phyloP scores from a whole-genome alignment of 371 early-diverging fungal genomes.

The Lichtheimia corymbifera region DNA sequence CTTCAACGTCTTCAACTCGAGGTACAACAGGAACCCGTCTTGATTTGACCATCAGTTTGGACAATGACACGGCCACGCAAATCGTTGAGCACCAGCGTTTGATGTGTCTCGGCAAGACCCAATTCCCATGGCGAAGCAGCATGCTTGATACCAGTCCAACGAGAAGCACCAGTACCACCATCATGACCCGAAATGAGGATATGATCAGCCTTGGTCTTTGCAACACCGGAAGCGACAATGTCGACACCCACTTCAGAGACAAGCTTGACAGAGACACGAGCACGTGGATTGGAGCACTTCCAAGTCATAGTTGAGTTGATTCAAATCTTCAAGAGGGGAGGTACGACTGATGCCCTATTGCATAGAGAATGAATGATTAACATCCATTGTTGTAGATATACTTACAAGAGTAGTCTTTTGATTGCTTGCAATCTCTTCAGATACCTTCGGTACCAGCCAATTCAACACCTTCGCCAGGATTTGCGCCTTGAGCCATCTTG shows the following conservation, averaged over 20 bases:
- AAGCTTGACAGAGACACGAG: conserved; percentile 94
- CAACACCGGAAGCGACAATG: no score
- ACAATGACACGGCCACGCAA: conserved; percentile 94
- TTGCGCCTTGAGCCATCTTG: conserved; percentile 99
- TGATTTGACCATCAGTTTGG: no score
- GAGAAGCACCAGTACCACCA: conserved; percentile 97
- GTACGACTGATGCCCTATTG: conserved; percentile 90
- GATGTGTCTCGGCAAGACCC: conserved; percentile 96
- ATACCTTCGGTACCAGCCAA: conserved; percentile 84
- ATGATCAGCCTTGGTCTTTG: no score
- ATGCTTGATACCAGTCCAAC: conserved; percentile 98
- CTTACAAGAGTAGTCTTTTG: conserved; percentile 85
- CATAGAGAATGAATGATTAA: background rate
- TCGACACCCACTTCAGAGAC: no score
- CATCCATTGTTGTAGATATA: background rate
- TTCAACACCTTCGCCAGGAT: conserved; percentile 95
- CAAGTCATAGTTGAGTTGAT: conserved; percentile 95
- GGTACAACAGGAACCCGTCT: conserved; percentile 78
- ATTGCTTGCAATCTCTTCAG: conserved; percentile 89
- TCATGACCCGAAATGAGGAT: conserved; percentile 96
- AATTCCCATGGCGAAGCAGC: conserved; percentile 98
- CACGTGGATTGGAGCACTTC: conserved; percentile 90
- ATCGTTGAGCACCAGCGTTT: conserved; percentile 93
- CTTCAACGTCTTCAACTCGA: conserved; percentile 84
- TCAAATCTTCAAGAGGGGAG: conserved; percentile 96